phyloP scores from a whole-genome alignment of 139 green algal genomes.

The Monoraphidium neglectum region DNA sequence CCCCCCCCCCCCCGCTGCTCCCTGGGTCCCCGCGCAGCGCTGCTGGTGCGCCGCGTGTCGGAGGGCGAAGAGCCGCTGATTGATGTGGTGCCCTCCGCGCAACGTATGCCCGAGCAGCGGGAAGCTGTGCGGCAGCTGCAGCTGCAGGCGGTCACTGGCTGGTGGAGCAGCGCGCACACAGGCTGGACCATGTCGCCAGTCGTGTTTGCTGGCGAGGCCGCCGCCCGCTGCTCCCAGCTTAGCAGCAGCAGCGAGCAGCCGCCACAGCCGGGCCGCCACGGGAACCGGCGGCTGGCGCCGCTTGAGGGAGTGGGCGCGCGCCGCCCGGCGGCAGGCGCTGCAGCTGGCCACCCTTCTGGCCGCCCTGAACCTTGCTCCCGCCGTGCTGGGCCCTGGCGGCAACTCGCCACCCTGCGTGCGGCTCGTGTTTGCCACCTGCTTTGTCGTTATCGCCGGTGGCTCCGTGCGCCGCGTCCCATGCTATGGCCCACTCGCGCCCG shows the following conservation, averaged over 20 bases:
- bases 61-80: too few relatives aligned
- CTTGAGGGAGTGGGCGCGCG: neutral
- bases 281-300: neutral
- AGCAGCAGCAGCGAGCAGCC: neutral
- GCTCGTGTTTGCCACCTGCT: constrained; percentile 40
- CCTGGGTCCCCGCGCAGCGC: too few relatives aligned
- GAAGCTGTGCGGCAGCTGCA: too few relatives aligned
- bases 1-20: too few relatives aligned
- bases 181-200: too few relatives aligned
- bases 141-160: too few relatives aligned
- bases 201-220: too few relatives aligned
- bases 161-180: too few relatives aligned
- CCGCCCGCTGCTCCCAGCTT: too few relatives aligned
- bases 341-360: constrained; percentile 34
- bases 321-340: constrained; percentile 20
- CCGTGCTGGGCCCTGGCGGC: constrained; percentile 25
- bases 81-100: too few relatives aligned
- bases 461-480: constrained; percentile 41
- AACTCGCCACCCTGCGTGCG: constrained; percentile 17
- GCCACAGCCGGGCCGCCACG: neutral
- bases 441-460: constrained; percentile 57
- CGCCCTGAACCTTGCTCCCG: constrained; percentile 36
- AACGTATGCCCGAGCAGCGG: too few relatives aligned
- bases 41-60: too few relatives aligned
- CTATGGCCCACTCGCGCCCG: constrained; percentile 39